Evolutionary conservation across 441 rosid species (phyloP).

Genomic region (Gossypium davidsonii): DNA sequence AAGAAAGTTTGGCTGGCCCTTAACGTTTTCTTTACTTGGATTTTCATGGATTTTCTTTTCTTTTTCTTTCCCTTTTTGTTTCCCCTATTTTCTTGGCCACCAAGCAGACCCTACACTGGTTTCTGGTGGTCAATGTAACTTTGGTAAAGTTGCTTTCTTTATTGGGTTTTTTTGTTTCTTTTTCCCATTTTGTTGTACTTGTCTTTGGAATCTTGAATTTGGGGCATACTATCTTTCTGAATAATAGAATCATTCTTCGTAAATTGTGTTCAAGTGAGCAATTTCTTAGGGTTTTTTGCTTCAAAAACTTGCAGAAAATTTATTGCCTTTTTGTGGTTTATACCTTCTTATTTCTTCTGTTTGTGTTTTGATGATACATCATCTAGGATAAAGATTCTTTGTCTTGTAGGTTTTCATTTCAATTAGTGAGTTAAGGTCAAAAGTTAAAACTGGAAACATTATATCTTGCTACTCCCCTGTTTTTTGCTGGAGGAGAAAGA

Average conservation of each 20-base stretch:
- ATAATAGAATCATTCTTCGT: not conserved
- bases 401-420: not conserved
- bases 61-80: not conserved
- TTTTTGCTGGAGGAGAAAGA: not conserved
- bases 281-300: not conserved
- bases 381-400: not conserved
- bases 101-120: not conserved
- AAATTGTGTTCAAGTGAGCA: not conserved
- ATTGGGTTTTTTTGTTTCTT: not conserved
- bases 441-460: not conserved
- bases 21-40: not conserved
- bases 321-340: not conserved
- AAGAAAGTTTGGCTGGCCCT: not conserved
- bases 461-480: not conserved
- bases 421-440: not conserved
- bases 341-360: not conserved
- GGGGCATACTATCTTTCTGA: not conserved
- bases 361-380: not conserved
- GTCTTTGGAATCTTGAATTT: conserved; percentile 6
- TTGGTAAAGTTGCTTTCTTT: not conserved
- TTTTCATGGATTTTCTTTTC: not conserved
- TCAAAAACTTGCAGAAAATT: not conserved
- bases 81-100: conserved; percentile 15
- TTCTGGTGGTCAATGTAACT: conserved; percentile 2
- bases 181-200: not conserved